Percentiles rank a stretch among this genome's conserved stretches.
Conservation (phyloP, 2,329 filamentous ascomycete species). For the Arthrobotrys pseudoclavata region DNA sequence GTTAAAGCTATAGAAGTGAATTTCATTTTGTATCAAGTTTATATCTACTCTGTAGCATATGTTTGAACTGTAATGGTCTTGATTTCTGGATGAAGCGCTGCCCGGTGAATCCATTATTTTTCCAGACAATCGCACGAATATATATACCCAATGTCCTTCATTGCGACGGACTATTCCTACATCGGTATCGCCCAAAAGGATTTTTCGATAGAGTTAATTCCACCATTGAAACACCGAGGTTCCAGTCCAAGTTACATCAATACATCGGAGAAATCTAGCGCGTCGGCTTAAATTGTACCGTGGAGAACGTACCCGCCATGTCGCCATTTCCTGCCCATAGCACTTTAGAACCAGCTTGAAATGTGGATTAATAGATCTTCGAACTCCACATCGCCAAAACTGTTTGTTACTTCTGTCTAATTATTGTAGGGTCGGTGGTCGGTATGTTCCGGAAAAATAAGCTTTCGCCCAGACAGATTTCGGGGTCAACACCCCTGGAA, state of each 20-base stretch:
- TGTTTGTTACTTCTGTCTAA: not conserved
- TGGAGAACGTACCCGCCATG: slow-evolving; percentile 11
- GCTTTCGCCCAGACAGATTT: slow-evolving; percentile 28
- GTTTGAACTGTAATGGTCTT: not conserved
- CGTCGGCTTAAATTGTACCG: slow-evolving; percentile 37
- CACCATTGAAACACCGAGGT: not conserved
- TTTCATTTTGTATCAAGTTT: slow-evolving; percentile 14
- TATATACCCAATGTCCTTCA: not conserved
- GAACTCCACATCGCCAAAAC: slow-evolving; percentile 19
- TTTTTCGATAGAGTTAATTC: not conserved
- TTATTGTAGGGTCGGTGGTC: slow-evolving; percentile 8
- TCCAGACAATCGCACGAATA: not conserved
- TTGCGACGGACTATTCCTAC: not conserved
- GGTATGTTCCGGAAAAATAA: slow-evolving; percentile 21
- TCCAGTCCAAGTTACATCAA: not conserved
- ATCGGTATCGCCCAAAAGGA: not conserved
- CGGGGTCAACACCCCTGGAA: slow-evolving; percentile 17
- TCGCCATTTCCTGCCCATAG: slow-evolving; percentile 6
- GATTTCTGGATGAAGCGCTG: not conserved
- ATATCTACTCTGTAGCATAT: not conserved
- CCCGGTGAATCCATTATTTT: not conserved
- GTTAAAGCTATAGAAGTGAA: slow-evolving; percentile 20
- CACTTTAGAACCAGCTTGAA: not conserved
- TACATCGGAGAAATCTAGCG: slow-evolving; percentile 31
- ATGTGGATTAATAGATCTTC: not conserved